Evolutionary conservation across 179 eudicot species (phyloP).

Genomic region (Heliamphora pulchella): DNA sequence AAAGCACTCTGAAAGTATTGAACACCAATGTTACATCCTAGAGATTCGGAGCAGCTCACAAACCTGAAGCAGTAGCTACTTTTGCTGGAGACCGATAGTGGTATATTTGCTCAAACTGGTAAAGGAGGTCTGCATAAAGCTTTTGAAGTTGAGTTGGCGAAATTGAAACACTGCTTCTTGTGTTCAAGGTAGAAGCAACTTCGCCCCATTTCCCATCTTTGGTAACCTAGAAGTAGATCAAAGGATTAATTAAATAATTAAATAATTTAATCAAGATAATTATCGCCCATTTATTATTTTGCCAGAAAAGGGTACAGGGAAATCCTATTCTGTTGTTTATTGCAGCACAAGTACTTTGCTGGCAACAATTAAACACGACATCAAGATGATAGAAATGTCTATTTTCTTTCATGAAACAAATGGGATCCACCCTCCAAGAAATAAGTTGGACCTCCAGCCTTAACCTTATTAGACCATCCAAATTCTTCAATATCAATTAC

Average conservation of each 20-base stretch:
- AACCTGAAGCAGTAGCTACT: constrained; percentile 14
- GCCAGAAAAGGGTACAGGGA: not conserved
- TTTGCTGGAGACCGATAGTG: constrained; percentile 20
- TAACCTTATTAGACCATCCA: too few relatives aligned
- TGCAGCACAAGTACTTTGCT: not conserved
- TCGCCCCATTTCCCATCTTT: constrained; percentile 34
- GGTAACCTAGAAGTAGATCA: constrained; percentile 27
- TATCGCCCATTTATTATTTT: not conserved
- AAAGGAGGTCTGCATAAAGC: constrained; percentile 29
- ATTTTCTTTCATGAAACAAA: not conserved
- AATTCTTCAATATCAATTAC: too few relatives aligned
- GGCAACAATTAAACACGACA: not conserved
- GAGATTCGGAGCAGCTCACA: constrained; percentile 5
- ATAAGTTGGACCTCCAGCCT: too few relatives aligned
- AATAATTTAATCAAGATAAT: not conserved
- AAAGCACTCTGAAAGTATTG: constrained; percentile 7
- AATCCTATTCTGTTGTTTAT: not conserved
- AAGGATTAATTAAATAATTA: not conserved
- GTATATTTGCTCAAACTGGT: constrained; percentile 37
- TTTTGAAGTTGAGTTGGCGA: constrained; percentile 30
- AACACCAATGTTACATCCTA: not conserved
- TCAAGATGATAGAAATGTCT: not conserved
- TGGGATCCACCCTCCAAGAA: too few relatives aligned
- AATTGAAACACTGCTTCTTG: constrained; percentile 14
- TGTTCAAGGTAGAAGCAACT: constrained; percentile 24